Evolutionary conservation across 2,329 filamentous ascomycete species (phyloP), one percentile per base, ranked within the genome.

Genomic region (Cercospora sojina): DNA sequence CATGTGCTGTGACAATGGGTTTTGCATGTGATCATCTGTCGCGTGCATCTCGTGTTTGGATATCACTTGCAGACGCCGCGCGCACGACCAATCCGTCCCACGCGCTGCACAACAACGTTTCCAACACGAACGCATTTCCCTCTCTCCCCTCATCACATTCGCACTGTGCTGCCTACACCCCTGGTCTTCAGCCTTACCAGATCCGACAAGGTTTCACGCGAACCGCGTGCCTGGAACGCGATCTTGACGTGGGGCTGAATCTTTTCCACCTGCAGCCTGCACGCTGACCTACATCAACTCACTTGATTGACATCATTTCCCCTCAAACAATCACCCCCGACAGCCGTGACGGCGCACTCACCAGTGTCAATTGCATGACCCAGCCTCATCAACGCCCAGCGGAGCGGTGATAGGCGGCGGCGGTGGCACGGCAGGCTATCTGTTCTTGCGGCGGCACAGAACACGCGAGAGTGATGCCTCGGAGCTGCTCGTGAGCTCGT

Each of bases 241-340:
- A 47, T 60, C 58, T 57, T 18, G 53, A 57, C 53, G 58, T 60
- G 58, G 58, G 58, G 58, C 35, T 59, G 57, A 38, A 59, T 57
- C 29, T 57, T 57, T 57, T 57, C 29, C 53, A 35, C 58, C 32
- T 60, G 58, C 58, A 47, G 58, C 58, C 32, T 29, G 58, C 58
- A 49, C 58, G 16, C 38, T 29, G 32, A 38, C 20, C 13, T 29
- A 29, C 25, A 12, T 13, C 31, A 31, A 20, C 18, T 18, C 58
- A 60, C 38, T 47, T 49, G 58, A 29, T 57, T 57, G 53, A 57
- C 53, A 57, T 57, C 53, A 57, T 35, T 35, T 5, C n/a, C 7
- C 27, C 53, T 9, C 53, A 13, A 18, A 35, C 27, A 31, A 56
- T 16, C n/a, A 32, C n/a, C 18, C 6, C 12, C 53, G 16, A 20